phyloP scores from a whole-genome alignment of 2,329 filamentous ascomycete species.

The Phaeosphaeriaceae sp. region DNA sequence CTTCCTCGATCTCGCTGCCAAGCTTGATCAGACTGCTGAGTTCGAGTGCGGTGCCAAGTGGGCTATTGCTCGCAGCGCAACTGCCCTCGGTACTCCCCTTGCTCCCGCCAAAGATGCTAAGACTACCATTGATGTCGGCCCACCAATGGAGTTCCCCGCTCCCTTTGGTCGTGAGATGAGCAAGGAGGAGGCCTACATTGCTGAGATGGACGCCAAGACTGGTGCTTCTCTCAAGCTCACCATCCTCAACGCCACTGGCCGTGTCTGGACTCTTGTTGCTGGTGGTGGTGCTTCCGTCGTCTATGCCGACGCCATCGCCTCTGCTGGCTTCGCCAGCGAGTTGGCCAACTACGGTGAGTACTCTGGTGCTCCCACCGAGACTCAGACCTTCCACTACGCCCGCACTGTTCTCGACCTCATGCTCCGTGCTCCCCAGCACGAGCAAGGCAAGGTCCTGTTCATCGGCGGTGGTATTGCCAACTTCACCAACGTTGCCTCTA shows the following conservation, averaged over 20 bases:
- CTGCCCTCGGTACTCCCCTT: conserved; percentile 82
- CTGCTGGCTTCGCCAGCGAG: conserved; percentile 91
- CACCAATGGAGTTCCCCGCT: conserved; percentile 98
- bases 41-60: conserved; percentile 99
- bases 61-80: conserved; percentile 92
- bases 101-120: conserved; percentile 70
- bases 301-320: conserved; percentile 98
- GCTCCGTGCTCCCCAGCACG: conserved; percentile 84
- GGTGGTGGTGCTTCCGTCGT: conserved; percentile 99
- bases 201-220: conserved; percentile 98
- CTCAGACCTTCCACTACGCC: conserved; percentile 98
- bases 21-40: conserved; percentile 98
- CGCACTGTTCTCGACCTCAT: conserved; percentile 96
- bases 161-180: conserved; percentile 97
- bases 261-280: conserved; percentile 97
- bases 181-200: conserved; percentile 99
- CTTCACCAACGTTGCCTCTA: conserved; percentile 99
- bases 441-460: conserved; percentile 98
- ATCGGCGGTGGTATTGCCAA: conserved; percentile 99
- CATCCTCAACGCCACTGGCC: conserved; percentile 87
- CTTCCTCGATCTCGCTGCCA: conserved; percentile 98
- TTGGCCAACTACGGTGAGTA: conserved; percentile 99
- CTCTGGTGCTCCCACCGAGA: conserved; percentile 98
- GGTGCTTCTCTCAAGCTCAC: conserved; percentile 98
- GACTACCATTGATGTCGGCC: conserved; percentile 93